A percentile compares a stretch with the other conserved stretches of the same genome.
phyloP scores from a whole-genome alignment of 129 eudicot genomes.

The Pseudognaphalium luteoalbum region DNA sequence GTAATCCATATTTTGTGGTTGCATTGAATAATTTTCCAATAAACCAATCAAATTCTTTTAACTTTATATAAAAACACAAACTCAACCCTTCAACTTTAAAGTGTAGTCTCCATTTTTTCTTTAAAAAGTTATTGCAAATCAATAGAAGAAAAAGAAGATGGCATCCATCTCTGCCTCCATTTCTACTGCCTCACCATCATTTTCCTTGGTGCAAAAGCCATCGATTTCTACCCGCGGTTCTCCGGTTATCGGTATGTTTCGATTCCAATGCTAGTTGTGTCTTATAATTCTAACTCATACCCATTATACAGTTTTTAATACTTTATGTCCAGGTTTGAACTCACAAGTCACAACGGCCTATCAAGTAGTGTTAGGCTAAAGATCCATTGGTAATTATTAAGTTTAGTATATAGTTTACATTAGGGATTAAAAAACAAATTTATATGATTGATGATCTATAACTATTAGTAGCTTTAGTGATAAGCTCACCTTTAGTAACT shows the following conservation, averaged over 20 bases:
- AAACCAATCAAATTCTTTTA: slow-evolving; percentile 26
- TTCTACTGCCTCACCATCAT: slow-evolving; percentile 47
- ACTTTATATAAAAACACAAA: slow-evolving; percentile 37
- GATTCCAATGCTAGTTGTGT: background rate
- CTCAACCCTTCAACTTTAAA: slow-evolving; percentile 19
- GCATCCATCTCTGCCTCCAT: slow-evolving; percentile 84
- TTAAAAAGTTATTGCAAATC: slow-evolving; percentile 30
- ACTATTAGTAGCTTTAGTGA: background rate
- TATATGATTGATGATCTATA: background rate
- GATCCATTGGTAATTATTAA: no score
- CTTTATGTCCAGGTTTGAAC: background rate
- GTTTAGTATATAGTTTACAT: no score
- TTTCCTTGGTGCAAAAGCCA: slow-evolving; percentile 38
- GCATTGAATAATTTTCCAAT: slow-evolving; percentile 16
- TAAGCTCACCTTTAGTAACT: background rate
- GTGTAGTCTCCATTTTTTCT: slow-evolving; percentile 8
- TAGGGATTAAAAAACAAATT: background rate
- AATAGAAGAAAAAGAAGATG: slow-evolving; percentile 44
- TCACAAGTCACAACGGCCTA: background rate
- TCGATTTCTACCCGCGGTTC: slow-evolving; percentile 15
- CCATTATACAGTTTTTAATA: background rate
- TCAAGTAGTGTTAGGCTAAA: background rate
- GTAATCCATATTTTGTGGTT: slow-evolving; percentile 67
- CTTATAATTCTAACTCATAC: background rate
- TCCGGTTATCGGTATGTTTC: slow-evolving; percentile 30